Evolutionary conservation across 345 rosid species (phyloP).

Genomic region (Durio zibethinus): DNA sequence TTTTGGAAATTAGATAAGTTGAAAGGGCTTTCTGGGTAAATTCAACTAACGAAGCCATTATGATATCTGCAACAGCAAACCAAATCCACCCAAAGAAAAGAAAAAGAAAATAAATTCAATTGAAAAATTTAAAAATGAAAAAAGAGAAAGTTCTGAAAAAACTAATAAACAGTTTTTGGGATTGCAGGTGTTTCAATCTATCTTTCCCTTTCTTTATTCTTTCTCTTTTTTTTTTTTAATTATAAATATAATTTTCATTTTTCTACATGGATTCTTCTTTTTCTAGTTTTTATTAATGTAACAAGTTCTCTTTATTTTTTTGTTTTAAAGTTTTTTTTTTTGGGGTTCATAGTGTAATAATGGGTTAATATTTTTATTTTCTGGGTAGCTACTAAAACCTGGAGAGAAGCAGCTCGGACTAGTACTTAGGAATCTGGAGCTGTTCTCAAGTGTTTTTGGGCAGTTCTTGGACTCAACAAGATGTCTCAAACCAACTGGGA

Average conservation of each 20-base stretch:
- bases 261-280: slow-evolving; percentile 35
- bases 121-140: neutral
- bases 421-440: slow-evolving; percentile 40
- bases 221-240: neutral
- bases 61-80: slow-evolving; percentile 32
- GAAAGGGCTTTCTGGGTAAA: slow-evolving; percentile 18
- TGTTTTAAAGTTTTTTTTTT: slow-evolving; percentile 6
- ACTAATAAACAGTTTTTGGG: slow-evolving; percentile 16
- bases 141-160: neutral
- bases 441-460: slow-evolving; percentile 33
- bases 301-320: no score
- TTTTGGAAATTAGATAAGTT: slow-evolving; percentile 14
- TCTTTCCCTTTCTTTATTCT: slow-evolving; percentile 9
- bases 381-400: slow-evolving; percentile 28
- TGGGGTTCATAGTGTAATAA: neutral
- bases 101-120: slow-evolving; percentile 1
- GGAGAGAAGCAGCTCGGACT: slow-evolving; percentile 28
- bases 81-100: slow-evolving; percentile 23
- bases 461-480: slow-evolving; percentile 22
- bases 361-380: slow-evolving; percentile 13
- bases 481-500: slow-evolving; percentile 99
- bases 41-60: slow-evolving; percentile 17
- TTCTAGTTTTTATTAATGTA: slow-evolving; percentile 11
- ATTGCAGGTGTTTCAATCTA: slow-evolving; percentile 24
- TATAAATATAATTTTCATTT: no score